phyloP scores from a whole-genome alignment of 139 green algal species.

The Closterium sp. region DNA sequence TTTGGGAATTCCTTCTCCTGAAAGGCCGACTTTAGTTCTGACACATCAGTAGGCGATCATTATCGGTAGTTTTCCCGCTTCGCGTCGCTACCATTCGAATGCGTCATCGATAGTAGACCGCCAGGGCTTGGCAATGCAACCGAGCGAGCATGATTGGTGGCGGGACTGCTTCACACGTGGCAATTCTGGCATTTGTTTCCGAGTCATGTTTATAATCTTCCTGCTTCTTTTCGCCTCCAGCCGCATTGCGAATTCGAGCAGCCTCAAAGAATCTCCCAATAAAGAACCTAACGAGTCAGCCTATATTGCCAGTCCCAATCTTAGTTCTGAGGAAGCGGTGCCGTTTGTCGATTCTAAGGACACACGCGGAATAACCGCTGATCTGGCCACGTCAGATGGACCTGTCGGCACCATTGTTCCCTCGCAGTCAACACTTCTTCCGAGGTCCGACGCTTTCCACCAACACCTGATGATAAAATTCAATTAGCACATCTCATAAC shows the following conservation, averaged over 20 bases:
- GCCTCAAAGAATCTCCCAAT: not conserved
- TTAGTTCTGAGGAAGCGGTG: not conserved
- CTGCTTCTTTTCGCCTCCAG: not conserved
- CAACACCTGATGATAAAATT: no score
- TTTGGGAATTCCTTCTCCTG: not conserved
- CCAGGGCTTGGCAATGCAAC: not conserved
- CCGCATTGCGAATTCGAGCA: not conserved
- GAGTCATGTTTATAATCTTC: not conserved
- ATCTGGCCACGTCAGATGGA: not conserved
- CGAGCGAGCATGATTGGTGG: not conserved
- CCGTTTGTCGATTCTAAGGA: not conserved
- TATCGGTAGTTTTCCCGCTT: not conserved
- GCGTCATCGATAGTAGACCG: not conserved
- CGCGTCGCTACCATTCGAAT: not conserved
- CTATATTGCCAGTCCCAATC: not conserved
- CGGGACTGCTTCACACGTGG: not conserved
- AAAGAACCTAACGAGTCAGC: not conserved
- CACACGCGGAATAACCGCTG: not conserved
- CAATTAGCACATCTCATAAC: no score
- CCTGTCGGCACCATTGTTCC: not conserved
- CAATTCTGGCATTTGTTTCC: not conserved
- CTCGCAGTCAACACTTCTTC: not conserved
- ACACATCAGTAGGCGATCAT: not conserved
- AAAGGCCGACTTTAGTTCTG: not conserved
- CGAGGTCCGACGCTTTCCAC: not conserved